phyloP scores from a whole-genome alignment of 768 basidiomycete species.

The Boletus sensibilis region DNA sequence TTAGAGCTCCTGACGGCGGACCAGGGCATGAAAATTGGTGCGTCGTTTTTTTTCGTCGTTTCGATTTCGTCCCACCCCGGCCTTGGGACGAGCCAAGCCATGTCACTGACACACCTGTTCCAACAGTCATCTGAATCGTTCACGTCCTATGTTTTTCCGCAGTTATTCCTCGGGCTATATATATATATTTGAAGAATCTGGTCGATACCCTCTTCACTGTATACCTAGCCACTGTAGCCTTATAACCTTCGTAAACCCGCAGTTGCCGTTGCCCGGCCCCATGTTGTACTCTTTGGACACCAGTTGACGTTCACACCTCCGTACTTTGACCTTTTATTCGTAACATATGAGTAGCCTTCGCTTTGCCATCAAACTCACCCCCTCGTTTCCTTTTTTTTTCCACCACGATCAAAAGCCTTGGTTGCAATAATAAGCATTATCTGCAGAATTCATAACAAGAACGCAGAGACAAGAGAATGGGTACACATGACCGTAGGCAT shows the following conservation, averaged over 20 bases:
- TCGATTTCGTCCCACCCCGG: neutral
- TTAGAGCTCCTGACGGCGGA: slow-evolving; percentile 66
- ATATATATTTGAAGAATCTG: slow-evolving; percentile 9
- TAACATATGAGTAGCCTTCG: too few species aligned
- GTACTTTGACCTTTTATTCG: neutral
- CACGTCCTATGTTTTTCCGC: neutral
- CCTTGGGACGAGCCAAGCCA: too few species aligned
- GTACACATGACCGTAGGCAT: slow-evolving; percentile 1
- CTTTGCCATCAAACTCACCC: neutral
- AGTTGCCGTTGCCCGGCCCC: neutral
- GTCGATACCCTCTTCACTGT: slow-evolving; percentile 30
- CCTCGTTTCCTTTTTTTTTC: neutral
- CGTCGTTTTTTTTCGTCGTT: slow-evolving; percentile 27
- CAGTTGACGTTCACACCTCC: neutral
- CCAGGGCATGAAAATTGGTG: slow-evolving; percentile 82
- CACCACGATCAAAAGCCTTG: neutral
- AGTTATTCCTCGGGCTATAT: neutral
- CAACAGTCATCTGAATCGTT: slow-evolving; percentile 36
- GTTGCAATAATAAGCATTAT: neutral
- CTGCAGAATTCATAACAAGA: slow-evolving; percentile 1
- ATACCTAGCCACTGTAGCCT: slow-evolving; percentile 41
- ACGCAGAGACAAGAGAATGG: neutral
- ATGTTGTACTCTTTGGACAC: neutral
- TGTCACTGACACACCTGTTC: slow-evolving; percentile 3
- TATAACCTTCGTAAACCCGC: neutral